These are phyloP conservation scores for Salicornia ramosissima DNA, from an alignment of 148 eudicot species.

Conservation along the genomic window DNA sequence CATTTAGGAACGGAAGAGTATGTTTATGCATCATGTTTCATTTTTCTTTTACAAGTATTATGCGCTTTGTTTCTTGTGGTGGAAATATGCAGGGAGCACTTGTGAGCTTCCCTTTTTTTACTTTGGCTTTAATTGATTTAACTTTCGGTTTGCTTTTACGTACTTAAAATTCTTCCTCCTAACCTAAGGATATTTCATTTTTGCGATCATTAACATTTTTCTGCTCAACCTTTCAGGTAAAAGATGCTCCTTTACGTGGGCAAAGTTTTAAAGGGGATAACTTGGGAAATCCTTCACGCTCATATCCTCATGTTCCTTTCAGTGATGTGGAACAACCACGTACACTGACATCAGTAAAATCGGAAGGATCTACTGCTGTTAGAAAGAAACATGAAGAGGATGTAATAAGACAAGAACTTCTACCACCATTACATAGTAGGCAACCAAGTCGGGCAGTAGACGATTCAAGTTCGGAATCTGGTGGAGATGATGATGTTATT, in stretches of 20 bases:
- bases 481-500: slow-evolving; percentile 65
- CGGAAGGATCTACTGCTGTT: slow-evolving; percentile 61
- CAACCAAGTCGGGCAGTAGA: slow-evolving; percentile 20
- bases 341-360: slow-evolving; percentile 46
- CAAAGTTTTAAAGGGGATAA: slow-evolving; percentile 24
- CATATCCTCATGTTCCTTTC: slow-evolving; percentile 51
- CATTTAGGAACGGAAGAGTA: too few species aligned
- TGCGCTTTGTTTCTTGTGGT: too few species aligned
- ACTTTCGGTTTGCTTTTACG: too few species aligned
- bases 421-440: slow-evolving; percentile 16
- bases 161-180: too few species aligned
- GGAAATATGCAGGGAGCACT: not conserved
- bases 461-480: slow-evolving; percentile 77
- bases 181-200: too few species aligned
- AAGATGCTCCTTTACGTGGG: slow-evolving; percentile 2
- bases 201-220: not conserved
- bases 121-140: too few species aligned
- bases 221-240: slow-evolving; percentile 25
- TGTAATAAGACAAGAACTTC: slow-evolving; percentile 6
- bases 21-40: too few species aligned
- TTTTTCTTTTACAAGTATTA: not conserved
- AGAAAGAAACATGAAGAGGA: slow-evolving; percentile 31
- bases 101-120: not conserved
- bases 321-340: slow-evolving; percentile 26
- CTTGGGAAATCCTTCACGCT: slow-evolving; percentile 35